Conservation (phyloP, 2,329 filamentous ascomycete species). For the Nothophaeocryptopus gaeumannii region DNA sequence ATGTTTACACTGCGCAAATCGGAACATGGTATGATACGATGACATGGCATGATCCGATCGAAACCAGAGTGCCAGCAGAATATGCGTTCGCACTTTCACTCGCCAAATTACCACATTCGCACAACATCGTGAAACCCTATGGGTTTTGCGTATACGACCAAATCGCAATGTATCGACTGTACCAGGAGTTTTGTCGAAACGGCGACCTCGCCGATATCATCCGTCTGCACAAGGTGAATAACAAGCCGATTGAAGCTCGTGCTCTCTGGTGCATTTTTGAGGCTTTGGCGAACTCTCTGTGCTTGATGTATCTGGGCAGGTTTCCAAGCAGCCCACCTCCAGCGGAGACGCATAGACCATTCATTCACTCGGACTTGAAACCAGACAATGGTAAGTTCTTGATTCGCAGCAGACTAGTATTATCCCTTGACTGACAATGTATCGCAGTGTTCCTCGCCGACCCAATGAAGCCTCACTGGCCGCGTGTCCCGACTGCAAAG, state of each 20-base stretch:
- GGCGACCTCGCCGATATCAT: not conserved
- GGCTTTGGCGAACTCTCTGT: constrained; percentile 5
- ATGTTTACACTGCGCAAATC: too few species aligned
- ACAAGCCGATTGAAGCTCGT: not conserved
- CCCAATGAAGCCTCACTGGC: constrained; percentile 3
- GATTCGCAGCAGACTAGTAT: too few species aligned
- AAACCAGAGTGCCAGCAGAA: too few species aligned
- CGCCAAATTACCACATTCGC: too few species aligned
- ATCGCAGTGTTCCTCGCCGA: constrained; percentile 3
- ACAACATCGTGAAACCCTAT: too few species aligned
- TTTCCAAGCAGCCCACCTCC: not conserved
- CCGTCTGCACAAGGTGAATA: not conserved
- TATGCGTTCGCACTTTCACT: too few species aligned
- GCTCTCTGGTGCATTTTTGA: constrained; percentile 12
- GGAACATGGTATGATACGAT: too few species aligned
- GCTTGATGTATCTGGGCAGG: constrained; percentile 4
- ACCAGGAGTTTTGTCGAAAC: not conserved
- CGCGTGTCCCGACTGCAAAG: constrained; percentile 2
- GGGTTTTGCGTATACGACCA: too few species aligned
- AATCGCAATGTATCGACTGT: not conserved
- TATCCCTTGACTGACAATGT: too few species aligned
- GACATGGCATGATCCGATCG: too few species aligned
- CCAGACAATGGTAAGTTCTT: not conserved
- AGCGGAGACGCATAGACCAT: not conserved
- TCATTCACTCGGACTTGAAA: constrained; percentile 14